phyloP scores from a whole-genome alignment of 129 eudicot species.

The Chrysanthemum seticuspe region DNA sequence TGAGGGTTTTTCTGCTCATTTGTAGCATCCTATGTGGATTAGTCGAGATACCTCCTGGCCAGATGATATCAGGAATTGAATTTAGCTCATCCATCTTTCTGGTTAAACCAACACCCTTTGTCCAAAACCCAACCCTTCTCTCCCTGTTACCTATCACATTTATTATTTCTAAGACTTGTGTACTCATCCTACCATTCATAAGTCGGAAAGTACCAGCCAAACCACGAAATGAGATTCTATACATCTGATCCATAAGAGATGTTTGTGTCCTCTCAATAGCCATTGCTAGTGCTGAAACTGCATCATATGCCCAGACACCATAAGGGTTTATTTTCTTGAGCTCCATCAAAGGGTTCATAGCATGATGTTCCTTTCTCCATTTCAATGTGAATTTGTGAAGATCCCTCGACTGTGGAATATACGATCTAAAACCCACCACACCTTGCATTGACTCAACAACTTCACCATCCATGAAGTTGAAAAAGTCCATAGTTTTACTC shows the following conservation, averaged over 20 bases:
- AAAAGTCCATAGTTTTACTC: background rate
- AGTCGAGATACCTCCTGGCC: conserved; percentile 36
- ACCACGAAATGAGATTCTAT: conserved; percentile 32
- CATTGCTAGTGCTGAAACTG: background rate
- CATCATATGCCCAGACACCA: conserved; percentile 58
- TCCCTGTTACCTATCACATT: conserved; percentile 36
- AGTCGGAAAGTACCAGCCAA: conserved; percentile 38
- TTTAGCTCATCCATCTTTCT: conserved; percentile 9
- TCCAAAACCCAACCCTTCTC: conserved; percentile 56
- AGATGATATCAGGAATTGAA: conserved; percentile 22
- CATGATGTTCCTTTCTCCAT: conserved; percentile 28
- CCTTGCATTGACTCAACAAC: too few species aligned
- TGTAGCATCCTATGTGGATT: conserved; percentile 30
- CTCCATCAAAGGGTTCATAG: conserved; percentile 7
- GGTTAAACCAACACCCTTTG: conserved; percentile 19
- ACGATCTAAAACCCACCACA: conserved; percentile 35
- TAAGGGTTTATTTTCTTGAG: conserved; percentile 11
- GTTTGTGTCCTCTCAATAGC: conserved; percentile 19
- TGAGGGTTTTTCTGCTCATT: conserved; percentile 27
- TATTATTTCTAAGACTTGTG: conserved; percentile 26
- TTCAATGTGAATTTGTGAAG: conserved; percentile 24
- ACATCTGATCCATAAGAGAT: conserved; percentile 26
- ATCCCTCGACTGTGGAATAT: conserved; percentile 34
- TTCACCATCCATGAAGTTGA: conserved; percentile 12
- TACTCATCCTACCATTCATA: conserved; percentile 15